Evolutionary conservation across 2,329 filamentous ascomycete species (phyloP).

Genomic region (Dactylellina haptotyla): DNA sequence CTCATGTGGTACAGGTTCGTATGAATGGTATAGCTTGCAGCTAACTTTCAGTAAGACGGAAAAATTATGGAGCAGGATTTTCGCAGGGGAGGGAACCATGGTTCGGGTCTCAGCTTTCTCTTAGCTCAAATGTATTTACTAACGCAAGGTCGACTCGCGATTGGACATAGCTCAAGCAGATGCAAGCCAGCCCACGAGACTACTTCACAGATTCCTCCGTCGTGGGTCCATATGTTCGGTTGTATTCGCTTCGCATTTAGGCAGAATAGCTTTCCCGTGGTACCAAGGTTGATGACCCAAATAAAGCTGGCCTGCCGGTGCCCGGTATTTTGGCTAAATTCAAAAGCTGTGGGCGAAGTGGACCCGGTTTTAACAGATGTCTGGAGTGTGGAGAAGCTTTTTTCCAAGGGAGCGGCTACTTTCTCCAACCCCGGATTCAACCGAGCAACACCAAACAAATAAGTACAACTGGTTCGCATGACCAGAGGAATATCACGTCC

Average conservation of each 20-base stretch:
- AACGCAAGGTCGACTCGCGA: no score
- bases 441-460: not conserved
- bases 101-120: not conserved
- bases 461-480: not conserved
- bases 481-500: slow-evolving; percentile 5
- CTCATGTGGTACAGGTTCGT: no score
- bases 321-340: slow-evolving; percentile 23
- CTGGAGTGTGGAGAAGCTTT: no score
- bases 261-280: slow-evolving; percentile 25
- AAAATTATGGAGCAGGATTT: slow-evolving; percentile 18
- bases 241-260: slow-evolving; percentile 23
- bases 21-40: no score
- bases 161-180: no score
- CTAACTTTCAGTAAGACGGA: slow-evolving; percentile 31
- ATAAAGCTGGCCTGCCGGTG: no score
- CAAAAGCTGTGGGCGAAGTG: slow-evolving; percentile 8
- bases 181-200: no score
- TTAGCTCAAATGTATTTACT: no score
- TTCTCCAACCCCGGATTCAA: slow-evolving; percentile 6
- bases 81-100: not conserved
- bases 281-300: not conserved
- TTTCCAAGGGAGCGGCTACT: slow-evolving; percentile 8
- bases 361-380: not conserved
- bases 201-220: slow-evolving; percentile 11
- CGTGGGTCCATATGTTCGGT: slow-evolving; percentile 1